Evolutionary conservation across 257 asterid genomes (phyloP).

Genomic region (Perilla frutescens): DNA sequence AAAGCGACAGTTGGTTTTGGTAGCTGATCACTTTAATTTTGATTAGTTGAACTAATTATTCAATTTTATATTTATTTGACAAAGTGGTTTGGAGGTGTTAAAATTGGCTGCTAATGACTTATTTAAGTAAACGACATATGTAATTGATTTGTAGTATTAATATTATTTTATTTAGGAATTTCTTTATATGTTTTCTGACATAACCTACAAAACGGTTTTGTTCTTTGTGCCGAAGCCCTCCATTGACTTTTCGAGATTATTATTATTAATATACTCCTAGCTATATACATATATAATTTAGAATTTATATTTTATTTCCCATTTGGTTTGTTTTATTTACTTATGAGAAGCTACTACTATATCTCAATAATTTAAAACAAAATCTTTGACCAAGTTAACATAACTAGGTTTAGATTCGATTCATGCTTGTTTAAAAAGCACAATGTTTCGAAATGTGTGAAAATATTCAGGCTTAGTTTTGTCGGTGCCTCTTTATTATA

Average conservation of each 20-base stretch:
- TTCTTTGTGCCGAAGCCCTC: not conserved
- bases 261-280: no score
- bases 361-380: not conserved
- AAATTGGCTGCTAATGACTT: not conserved
- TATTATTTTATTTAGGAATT: not conserved
- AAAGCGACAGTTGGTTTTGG: conserved; percentile 8
- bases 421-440: not conserved
- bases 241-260: conserved; percentile 2
- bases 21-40: conserved; percentile 12
- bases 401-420: conserved; percentile 1
- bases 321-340: not conserved
- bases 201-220: no score
- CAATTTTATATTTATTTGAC: conserved; percentile 9
- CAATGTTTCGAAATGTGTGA: not conserved
- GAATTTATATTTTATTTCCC: no score
- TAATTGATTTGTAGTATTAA: not conserved
- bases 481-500: not conserved
- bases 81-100: not conserved
- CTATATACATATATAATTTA: no score
- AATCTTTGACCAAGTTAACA: not conserved
- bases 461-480: not conserved
- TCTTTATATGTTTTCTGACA: no score
- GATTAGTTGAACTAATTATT: conserved; percentile 1
- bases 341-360: not conserved
- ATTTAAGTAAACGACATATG: not conserved